Percentiles rank a stretch among this genome's conserved stretches.
phyloP scores from a whole-genome alignment of 2,329 filamentous ascomycete genomes.

The Penicillium sp. region DNA sequence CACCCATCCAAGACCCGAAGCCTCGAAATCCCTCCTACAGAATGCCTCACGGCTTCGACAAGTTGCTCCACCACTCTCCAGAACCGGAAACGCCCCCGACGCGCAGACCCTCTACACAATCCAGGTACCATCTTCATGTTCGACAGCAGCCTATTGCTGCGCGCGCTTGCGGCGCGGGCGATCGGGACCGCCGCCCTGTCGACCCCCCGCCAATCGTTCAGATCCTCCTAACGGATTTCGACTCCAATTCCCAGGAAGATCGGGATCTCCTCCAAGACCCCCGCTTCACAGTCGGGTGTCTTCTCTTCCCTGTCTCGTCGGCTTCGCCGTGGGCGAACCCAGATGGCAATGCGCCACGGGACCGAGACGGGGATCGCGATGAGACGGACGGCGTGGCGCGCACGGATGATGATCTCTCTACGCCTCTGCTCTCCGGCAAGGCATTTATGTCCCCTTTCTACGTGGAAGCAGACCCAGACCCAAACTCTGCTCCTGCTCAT shows the following conservation, averaged over 20 bases:
- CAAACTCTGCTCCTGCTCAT: conserved; percentile 42
- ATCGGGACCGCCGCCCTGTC: conserved; percentile 49
- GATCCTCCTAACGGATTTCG: conserved; percentile 48
- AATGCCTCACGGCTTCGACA: conserved; percentile 41
- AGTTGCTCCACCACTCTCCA: conserved; percentile 36
- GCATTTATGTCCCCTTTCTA: conserved; percentile 47
- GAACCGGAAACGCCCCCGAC: conserved; percentile 22
- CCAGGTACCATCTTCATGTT: conserved; percentile 44
- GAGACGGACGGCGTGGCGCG: conserved; percentile 20
- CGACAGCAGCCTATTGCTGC: conserved; percentile 51
- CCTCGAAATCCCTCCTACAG: conserved; percentile 23
- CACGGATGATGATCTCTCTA: conserved; percentile 24
- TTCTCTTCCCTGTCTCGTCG: conserved; percentile 40
- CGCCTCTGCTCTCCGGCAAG: conserved; percentile 40
- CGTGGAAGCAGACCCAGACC: conserved; percentile 46
- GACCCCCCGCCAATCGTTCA: conserved; percentile 53
- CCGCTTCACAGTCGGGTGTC: conserved; percentile 47
- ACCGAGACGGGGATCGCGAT: conserved; percentile 1
- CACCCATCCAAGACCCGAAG: conserved; percentile 12
- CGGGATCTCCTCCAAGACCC: conserved; percentile 41
- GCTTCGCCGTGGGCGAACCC: conserved; percentile 15
- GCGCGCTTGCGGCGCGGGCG: conserved; percentile 49
- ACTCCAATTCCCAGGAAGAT: conserved; percentile 41
- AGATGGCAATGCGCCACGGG: conserved; percentile 15
- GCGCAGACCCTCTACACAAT: conserved; percentile 24